Percentiles rank a stretch among this genome's conserved stretches.
Evolutionary conservation across 805 yeast species (phyloP).

Genomic region (Candida qinlingensis): DNA sequence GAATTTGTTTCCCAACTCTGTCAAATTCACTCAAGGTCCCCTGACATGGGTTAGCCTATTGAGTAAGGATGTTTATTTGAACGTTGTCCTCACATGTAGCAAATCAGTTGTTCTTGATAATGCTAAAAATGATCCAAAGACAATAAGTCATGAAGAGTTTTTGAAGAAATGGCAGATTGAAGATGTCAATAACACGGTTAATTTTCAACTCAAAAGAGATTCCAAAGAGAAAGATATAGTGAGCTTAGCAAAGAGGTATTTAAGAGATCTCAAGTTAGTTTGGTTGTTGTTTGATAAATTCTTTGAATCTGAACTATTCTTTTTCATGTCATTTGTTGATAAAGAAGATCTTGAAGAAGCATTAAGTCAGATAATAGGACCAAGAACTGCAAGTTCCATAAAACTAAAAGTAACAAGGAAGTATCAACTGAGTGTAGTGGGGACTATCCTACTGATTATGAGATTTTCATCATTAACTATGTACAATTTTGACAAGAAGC

Average conservation of each 20-base stretch:
- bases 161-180: constrained; percentile 5
- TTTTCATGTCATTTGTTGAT: constrained; percentile 19
- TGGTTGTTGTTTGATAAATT: constrained; percentile 23
- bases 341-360: constrained; percentile 13
- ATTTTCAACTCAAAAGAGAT: too few relatives aligned
- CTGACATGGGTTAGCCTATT: constrained; percentile 23
- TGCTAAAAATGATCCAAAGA: not conserved
- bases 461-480: constrained; percentile 18
- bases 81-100: constrained; percentile 9
- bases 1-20: constrained; percentile 3
- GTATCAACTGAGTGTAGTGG: constrained; percentile 16
- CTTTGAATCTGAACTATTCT: constrained; percentile 19
- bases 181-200: not conserved
- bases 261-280: constrained; percentile 16
- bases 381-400: constrained; percentile 2
- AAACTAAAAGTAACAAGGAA: constrained; percentile 15
- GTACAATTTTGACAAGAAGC: constrained; percentile 17
- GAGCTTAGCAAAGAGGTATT: not conserved
- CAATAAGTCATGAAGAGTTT: constrained; percentile 2
- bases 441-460: constrained; percentile 19
- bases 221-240: not conserved
- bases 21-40: constrained; percentile 17
- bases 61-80: constrained; percentile 22
- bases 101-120: not conserved
- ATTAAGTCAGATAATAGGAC: constrained; percentile 15